These are phyloP conservation scores for Podospora comata DNA, from an alignment of 495 filamentous ascomycete species.

Conservation along the genomic window DNA sequence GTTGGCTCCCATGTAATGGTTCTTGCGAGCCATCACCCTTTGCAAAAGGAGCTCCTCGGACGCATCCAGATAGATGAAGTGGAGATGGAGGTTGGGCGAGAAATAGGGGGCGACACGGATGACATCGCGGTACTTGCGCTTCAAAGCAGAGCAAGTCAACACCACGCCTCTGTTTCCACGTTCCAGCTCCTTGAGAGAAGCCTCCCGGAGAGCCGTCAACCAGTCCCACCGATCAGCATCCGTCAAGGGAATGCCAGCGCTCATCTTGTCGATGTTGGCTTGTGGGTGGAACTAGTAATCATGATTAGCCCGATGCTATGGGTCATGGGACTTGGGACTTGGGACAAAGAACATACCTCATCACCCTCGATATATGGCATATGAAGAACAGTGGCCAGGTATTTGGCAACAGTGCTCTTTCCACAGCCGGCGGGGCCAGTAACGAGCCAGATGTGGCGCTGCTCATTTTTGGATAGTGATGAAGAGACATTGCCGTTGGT, in stretches of 20 bases:
- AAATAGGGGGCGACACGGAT: slow-evolving; percentile 84
- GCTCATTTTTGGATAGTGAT: slow-evolving; percentile 39
- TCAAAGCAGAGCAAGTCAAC: slow-evolving; percentile 92
- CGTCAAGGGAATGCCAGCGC: slow-evolving; percentile 77
- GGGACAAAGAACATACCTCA: slow-evolving; percentile 61
- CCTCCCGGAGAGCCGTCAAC: slow-evolving; percentile 83
- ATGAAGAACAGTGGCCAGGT: slow-evolving; percentile 65
- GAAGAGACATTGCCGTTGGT: slow-evolving; percentile 28
- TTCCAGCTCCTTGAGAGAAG: slow-evolving; percentile 63
- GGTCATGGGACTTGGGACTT: slow-evolving; percentile 1
- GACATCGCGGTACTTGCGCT: slow-evolving; percentile 96
- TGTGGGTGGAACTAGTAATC: slow-evolving; percentile 71
- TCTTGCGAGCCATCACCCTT: slow-evolving; percentile 68
- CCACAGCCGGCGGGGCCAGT: slow-evolving; percentile 95
- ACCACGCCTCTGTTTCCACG: slow-evolving; percentile 71
- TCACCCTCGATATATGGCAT: slow-evolving; percentile 93
- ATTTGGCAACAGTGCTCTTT: slow-evolving; percentile 87
- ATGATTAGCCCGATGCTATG: neutral
- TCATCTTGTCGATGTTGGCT: slow-evolving; percentile 93
- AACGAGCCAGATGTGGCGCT: slow-evolving; percentile 89
- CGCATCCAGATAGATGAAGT: slow-evolving; percentile 90
- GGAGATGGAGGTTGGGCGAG: slow-evolving; percentile 71
- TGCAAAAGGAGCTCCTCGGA: slow-evolving; percentile 67
- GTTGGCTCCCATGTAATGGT: slow-evolving; percentile 93
- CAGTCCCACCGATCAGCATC: slow-evolving; percentile 98